These are phyloP conservation scores for Amanita inopinata DNA, from an alignment of 768 basidiomycete species.

Conservation along the genomic window DNA sequence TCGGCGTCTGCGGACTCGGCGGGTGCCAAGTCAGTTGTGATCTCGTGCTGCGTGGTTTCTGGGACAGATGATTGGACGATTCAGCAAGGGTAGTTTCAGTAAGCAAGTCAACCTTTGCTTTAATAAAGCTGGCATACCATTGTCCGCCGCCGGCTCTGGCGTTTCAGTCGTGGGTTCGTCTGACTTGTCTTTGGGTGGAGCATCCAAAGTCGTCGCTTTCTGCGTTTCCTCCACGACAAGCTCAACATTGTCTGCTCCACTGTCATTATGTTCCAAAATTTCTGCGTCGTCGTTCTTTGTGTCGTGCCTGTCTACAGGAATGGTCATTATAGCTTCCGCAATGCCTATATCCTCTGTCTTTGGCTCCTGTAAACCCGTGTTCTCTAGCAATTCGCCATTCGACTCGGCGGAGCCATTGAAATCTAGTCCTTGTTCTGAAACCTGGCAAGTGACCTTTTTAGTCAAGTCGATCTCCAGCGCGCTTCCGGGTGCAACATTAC, in stretches of 20 bases:
- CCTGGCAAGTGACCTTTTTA: too few species aligned
- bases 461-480: too few species aligned
- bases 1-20: too few species aligned
- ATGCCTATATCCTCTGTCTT: background rate
- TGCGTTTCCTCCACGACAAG: background rate
- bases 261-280: background rate
- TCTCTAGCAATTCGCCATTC: background rate
- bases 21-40: too few species aligned
- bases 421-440: background rate
- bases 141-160: background rate
- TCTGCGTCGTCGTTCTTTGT: background rate
- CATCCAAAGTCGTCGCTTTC: background rate
- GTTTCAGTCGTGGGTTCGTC: background rate
- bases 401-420: background rate
- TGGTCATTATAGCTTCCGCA: background rate
- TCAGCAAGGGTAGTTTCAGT: too few species aligned
- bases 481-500: too few species aligned
- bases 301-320: conserved; percentile 4
- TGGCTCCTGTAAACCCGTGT: background rate
- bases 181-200: background rate
- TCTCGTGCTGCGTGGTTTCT: too few species aligned
- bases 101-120: too few species aligned
- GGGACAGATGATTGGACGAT: too few species aligned
- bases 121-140: background rate
- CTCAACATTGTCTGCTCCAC: background rate